phyloP scores from a whole-genome alignment of 2,329 filamentous ascomycete genomes.

The Corinectria fuckeliana region DNA sequence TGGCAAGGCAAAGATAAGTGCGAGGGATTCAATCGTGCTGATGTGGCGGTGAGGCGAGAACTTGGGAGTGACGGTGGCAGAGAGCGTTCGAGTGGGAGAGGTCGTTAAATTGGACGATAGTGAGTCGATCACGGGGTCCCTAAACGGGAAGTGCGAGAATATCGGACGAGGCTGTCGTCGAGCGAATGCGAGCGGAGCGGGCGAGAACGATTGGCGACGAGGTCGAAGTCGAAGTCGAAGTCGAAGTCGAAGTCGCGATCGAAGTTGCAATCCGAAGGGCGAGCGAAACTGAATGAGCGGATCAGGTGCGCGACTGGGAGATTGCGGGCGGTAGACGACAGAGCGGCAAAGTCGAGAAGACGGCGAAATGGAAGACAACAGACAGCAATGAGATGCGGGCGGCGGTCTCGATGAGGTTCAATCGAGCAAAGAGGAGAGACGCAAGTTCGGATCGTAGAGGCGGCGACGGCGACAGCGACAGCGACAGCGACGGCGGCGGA shows the following conservation, averaged over 20 bases:
- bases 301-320: conserved; percentile 23
- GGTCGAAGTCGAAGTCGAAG: conserved; percentile 17
- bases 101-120: conserved; percentile 9
- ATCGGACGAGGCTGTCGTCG: conserved; percentile 9
- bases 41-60: conserved; percentile 14
- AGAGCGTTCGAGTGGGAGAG: neutral
- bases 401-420: neutral
- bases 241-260: conserved; percentile 14
- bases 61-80: neutral
- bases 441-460: no score
- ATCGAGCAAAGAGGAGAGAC: no score
- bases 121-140: conserved; percentile 5
- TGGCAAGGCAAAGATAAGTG: conserved; percentile 13
- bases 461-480: neutral
- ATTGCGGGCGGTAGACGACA: conserved; percentile 19
- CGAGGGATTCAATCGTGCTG: conserved; percentile 7
- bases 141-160: conserved; percentile 8
- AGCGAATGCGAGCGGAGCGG: conserved; percentile 5
- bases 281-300: neutral
- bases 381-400: neutral
- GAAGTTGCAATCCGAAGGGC: conserved; percentile 2
- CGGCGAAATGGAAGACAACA: conserved; percentile 11
- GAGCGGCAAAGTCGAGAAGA: conserved; percentile 17
- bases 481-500: neutral
- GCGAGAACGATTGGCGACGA: conserved; percentile 5